Percentiles rank a stretch among this genome's conserved stretches.
These are phyloP conservation scores for Scleroderma citrinum DNA, from an alignment of 768 basidiomycete species.

Conservation along the genomic window DNA sequence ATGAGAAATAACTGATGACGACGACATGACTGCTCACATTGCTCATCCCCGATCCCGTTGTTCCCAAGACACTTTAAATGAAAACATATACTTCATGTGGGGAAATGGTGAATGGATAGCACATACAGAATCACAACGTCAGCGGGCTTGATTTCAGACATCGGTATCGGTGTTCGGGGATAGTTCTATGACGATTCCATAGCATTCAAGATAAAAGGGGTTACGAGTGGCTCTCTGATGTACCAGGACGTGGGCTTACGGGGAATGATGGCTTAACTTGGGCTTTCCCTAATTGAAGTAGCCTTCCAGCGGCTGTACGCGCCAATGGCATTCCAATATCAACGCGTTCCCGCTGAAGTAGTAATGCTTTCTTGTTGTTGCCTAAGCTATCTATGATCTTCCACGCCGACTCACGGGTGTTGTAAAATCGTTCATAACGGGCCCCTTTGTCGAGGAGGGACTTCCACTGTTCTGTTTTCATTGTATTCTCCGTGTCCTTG, in stretches of 20 bases:
- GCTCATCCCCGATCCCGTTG: background rate
- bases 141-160: background rate
- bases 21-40: background rate
- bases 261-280: too few relatives aligned
- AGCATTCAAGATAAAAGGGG: background rate
- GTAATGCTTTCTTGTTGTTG: background rate
- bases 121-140: background rate
- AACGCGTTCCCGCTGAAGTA: background rate
- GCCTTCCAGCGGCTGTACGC: background rate
- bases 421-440: background rate
- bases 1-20: background rate
- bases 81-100: background rate
- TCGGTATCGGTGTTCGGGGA: background rate
- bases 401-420: background rate
- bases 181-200: too few relatives aligned
- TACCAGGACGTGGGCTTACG: too few relatives aligned
- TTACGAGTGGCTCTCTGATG: too few relatives aligned
- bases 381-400: background rate
- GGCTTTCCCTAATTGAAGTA: background rate
- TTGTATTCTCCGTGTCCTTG: too few relatives aligned
- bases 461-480: background rate
- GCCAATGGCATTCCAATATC: background rate
- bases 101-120: background rate
- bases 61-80: background rate
- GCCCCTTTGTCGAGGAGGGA: background rate